These are phyloP conservation scores for Lenwebbia sp. DNA, from an alignment of 345 rosid species.

Conservation along the genomic window DNA sequence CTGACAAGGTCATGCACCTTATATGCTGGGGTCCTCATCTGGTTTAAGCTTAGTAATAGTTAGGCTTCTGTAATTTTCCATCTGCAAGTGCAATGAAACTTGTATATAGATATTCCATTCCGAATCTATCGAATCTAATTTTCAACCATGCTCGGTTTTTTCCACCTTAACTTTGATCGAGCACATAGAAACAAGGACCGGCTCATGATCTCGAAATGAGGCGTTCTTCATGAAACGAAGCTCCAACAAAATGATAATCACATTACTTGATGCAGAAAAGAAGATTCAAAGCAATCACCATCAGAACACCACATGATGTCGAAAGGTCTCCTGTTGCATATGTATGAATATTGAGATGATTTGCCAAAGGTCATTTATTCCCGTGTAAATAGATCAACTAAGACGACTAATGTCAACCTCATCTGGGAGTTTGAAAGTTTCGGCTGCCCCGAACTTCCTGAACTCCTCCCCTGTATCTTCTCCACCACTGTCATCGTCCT, in stretches of 20 bases:
- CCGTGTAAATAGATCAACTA: slow-evolving; percentile 23
- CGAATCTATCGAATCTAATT: background rate
- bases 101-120: background rate
- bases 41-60: background rate
- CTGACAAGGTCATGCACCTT: slow-evolving; percentile 10
- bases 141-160: background rate
- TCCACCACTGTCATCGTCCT: slow-evolving; percentile 23
- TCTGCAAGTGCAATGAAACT: background rate
- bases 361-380: background rate
- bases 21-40: slow-evolving; percentile 13
- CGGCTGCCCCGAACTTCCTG: slow-evolving; percentile 86
- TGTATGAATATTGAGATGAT: background rate
- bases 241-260: background rate
- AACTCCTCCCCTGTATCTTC: slow-evolving; percentile 37
- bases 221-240: background rate
- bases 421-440: slow-evolving; percentile 79
- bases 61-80: background rate
- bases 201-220: background rate
- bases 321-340: background rate
- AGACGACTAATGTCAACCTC: slow-evolving; percentile 65
- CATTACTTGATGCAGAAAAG: background rate
- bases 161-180: background rate
- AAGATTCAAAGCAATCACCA: background rate
- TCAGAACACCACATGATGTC: background rate
- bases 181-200: background rate